Conservation (phyloP, 331 rosid genomes). For the Phaseolus coccineus region DNA sequence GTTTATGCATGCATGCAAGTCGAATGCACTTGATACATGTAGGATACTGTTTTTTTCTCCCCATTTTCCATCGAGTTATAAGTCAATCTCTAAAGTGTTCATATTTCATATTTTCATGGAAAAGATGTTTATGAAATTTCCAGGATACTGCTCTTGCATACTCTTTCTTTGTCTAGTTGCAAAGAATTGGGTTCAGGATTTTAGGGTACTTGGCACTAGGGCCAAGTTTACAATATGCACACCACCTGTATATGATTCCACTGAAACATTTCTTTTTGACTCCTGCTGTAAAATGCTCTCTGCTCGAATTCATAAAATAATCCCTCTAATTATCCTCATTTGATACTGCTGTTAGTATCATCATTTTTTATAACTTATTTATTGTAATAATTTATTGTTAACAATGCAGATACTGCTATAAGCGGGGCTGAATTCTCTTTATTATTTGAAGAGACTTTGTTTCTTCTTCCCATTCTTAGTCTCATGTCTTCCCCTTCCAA, state of each 20-base stretch:
- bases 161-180: conserved; percentile 11
- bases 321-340: conserved; percentile 26
- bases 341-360: conserved; percentile 26
- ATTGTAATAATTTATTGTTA: conserved; percentile 25
- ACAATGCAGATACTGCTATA: conserved; percentile 62
- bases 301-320: conserved; percentile 31
- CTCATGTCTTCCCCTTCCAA: conserved; percentile 92
- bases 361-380: conserved; percentile 20
- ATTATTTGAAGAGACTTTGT: conserved; percentile 79
- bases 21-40: conserved; percentile 10
- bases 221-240: conserved; percentile 16
- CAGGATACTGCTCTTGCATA: conserved; percentile 26
- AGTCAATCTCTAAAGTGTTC: conserved; percentile 15
- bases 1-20: conserved; percentile 38
- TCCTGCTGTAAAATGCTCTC: conserved; percentile 22
- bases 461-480: conserved; percentile 78
- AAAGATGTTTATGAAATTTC: conserved; percentile 22
- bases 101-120: conserved; percentile 3
- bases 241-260: conserved; percentile 28
- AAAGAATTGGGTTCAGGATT: not conserved
- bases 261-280: conserved; percentile 25
- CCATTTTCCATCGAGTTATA: conserved; percentile 16
- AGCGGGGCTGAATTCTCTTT: conserved; percentile 47
- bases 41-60: conserved; percentile 18
- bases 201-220: conserved; percentile 19